These are phyloP conservation scores for Diaporthe caulivora DNA, from an alignment of 2,329 filamentous ascomycete genomes.

Conservation along the genomic window DNA sequence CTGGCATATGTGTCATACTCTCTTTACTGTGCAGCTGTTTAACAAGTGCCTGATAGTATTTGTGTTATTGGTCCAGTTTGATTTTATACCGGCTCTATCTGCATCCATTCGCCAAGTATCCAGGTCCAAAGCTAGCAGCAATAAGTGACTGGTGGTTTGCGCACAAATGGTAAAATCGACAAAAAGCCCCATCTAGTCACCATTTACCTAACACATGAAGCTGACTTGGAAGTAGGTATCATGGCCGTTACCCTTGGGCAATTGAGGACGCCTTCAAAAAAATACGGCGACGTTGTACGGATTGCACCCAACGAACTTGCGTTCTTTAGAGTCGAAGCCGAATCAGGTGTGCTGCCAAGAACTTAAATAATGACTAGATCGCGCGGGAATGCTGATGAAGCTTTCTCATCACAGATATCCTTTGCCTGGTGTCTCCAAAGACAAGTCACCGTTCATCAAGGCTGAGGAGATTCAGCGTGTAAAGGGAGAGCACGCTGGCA, in stretches of 20 bases:
- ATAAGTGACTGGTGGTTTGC: conserved; percentile 4
- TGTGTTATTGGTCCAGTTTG: background rate
- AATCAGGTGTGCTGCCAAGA: too few species aligned
- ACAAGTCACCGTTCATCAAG: background rate
- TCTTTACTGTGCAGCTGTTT: background rate
- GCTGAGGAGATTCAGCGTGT: background rate
- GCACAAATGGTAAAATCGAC: background rate
- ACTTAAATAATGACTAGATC: too few species aligned
- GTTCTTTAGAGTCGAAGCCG: background rate
- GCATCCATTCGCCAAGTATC: background rate
- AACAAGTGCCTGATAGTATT: background rate
- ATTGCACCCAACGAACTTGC: conserved; percentile 5
- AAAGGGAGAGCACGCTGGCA: background rate
- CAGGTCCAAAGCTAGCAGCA: background rate
- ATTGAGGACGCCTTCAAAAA: background rate
- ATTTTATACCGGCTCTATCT: background rate
- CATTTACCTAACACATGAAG: background rate
- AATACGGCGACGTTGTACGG: background rate
- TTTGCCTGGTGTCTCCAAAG: background rate
- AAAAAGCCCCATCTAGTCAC: too few species aligned
- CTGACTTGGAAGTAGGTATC: background rate
- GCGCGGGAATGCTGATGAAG: background rate
- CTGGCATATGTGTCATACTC: background rate
- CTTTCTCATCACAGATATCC: background rate
- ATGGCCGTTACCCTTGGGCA: background rate